Evolutionary conservation across 495 filamentous ascomycete genomes (phyloP).

Genomic region (Ramalina intermedia): DNA sequence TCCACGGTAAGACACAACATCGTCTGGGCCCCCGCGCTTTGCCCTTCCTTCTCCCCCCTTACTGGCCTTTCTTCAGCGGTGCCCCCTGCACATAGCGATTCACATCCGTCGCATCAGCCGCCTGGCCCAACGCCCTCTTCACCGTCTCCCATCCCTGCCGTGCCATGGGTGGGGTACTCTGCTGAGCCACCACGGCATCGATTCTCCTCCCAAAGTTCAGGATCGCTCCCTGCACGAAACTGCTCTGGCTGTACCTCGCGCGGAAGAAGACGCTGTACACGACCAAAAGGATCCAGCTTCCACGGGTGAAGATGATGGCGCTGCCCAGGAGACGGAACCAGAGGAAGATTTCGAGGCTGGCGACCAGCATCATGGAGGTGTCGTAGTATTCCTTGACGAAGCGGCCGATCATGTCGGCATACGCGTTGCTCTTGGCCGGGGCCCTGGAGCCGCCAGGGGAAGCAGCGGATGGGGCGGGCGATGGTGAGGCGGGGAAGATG

Average conservation of each 20-base stretch:
- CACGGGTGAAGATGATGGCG: conserved; percentile 71
- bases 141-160: conserved; percentile 69
- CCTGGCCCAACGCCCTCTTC: conserved; percentile 60
- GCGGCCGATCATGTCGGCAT: conserved; percentile 66
- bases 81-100: conserved; percentile 48
- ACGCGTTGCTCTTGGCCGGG: conserved; percentile 42
- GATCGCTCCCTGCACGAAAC: conserved; percentile 74
- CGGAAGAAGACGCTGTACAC: conserved; percentile 89
- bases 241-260: conserved; percentile 77
- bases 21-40: neutral
- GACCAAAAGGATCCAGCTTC: conserved; percentile 73
- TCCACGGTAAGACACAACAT: neutral
- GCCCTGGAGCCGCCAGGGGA: conserved; percentile 49
- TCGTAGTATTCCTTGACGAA: conserved; percentile 99
- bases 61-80: conserved; percentile 45
- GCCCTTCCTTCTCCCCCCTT: conserved; percentile 5
- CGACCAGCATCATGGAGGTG: conserved; percentile 67
- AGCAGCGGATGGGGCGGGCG: conserved; percentile 33
- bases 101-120: conserved; percentile 65
- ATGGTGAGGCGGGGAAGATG: conserved; percentile 26
- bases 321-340: conserved; percentile 69
- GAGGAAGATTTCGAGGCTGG: conserved; percentile 59
- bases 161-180: conserved; percentile 72
- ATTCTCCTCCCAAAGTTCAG: conserved; percentile 54
- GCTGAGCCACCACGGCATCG: conserved; percentile 69